Conservation (phyloP, 768 basidiomycete genomes). For the Suillus luteus region DNA sequence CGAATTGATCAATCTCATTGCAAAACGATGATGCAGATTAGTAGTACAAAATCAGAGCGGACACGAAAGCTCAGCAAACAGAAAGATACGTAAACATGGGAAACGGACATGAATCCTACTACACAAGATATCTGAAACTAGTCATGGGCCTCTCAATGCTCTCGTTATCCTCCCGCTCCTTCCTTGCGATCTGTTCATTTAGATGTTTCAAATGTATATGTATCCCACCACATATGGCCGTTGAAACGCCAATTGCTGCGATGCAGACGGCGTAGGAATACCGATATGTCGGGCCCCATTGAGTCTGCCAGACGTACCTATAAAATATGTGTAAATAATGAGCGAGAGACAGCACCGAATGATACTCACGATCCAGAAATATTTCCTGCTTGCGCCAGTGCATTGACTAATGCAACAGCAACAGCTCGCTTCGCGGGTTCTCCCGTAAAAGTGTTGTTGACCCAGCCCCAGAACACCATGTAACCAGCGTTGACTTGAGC, state of each 20-base stretch:
- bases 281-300: conserved; percentile 68
- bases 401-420: conserved; percentile 75
- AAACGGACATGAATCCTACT: background rate
- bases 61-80: no score
- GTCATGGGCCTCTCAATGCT: no score
- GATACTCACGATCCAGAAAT: conserved; percentile 69
- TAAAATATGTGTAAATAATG: background rate
- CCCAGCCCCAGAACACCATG: conserved; percentile 55
- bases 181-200: background rate
- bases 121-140: background rate
- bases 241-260: conserved; percentile 21
- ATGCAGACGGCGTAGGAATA: conserved; percentile 73
- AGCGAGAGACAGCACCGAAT: background rate
- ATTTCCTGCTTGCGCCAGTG: conserved; percentile 78
- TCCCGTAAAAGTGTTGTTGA: conserved; percentile 60
- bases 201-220: background rate
- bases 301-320: conserved; percentile 62
- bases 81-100: no score
- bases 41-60: no score
- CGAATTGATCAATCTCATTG: no score
- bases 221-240: background rate
- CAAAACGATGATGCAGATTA: no score
- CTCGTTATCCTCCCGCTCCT: background rate
- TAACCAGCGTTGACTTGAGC: conserved; percentile 69
- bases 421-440: conserved; percentile 82